Evolutionary conservation across 2,329 filamentous ascomycete genomes (phyloP).

Genomic region (Colletotrichum sp.): DNA sequence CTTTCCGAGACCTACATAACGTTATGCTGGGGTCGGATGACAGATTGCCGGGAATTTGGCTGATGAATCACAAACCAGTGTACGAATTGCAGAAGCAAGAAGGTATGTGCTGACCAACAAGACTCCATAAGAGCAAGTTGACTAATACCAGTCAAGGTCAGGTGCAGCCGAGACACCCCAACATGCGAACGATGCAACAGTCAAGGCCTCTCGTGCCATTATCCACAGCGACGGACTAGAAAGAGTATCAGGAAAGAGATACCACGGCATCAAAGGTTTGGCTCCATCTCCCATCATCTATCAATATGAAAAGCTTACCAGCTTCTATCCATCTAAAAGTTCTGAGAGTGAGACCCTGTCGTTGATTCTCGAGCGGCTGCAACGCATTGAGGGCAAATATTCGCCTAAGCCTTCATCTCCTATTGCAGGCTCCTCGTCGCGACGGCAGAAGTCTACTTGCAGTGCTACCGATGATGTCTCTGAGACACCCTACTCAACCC

Average conservation of each 20-base stretch:
- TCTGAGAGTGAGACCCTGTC: constrained; percentile 22
- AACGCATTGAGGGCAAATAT: constrained; percentile 29
- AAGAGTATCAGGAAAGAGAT: constrained; percentile 22
- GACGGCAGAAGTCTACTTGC: neutral
- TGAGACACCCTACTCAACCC: neutral
- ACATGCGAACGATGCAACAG: constrained; percentile 30
- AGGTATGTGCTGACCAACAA: neutral
- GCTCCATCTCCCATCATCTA: neutral
- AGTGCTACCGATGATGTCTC: neutral
- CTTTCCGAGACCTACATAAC: neutral
- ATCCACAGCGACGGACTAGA: constrained; percentile 29
- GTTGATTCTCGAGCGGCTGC: constrained; percentile 32
- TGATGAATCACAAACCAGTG: neutral
- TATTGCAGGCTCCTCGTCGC: neutral
- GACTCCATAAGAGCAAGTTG: neutral
- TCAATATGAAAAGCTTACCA: neutral
- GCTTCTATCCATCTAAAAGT: neutral
- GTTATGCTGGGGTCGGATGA: neutral
- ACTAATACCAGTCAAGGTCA: constrained; percentile 22
- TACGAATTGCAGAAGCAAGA: constrained; percentile 9
- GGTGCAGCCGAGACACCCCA: constrained; percentile 33
- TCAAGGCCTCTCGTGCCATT: constrained; percentile 29
- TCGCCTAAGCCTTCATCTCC: constrained; percentile 9
- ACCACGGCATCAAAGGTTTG: constrained; percentile 23
- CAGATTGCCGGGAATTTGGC: neutral